phyloP scores from a whole-genome alignment of 2,329 filamentous ascomycete species.

The Trichophyton simii region DNA sequence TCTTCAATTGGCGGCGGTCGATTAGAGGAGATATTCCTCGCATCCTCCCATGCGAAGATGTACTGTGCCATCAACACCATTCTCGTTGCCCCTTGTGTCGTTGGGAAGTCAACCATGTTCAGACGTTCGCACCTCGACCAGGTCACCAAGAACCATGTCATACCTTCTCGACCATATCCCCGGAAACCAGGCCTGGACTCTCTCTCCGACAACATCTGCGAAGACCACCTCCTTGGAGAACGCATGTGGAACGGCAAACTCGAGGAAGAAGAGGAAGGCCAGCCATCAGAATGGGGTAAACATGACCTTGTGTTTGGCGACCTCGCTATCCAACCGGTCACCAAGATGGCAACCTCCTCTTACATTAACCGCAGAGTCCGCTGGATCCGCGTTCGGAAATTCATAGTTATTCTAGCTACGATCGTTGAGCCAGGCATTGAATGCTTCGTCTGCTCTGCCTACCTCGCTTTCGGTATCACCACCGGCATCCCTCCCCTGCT shows the following conservation, averaged over 20 bases:
- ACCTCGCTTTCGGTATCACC: slow-evolving; percentile 67
- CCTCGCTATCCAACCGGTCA: slow-evolving; percentile 79
- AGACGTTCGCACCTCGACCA: slow-evolving; percentile 76
- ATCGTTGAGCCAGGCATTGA: slow-evolving; percentile 89
- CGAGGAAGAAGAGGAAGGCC: slow-evolving; percentile 27
- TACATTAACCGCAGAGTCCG: slow-evolving; percentile 72
- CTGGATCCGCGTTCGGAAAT: slow-evolving; percentile 90
- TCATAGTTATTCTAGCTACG: slow-evolving; percentile 78
- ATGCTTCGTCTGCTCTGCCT: slow-evolving; percentile 67
- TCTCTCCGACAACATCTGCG: slow-evolving; percentile 93
- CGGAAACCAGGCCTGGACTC: slow-evolving; percentile 64
- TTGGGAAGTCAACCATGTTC: slow-evolving; percentile 99
- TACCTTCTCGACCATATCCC: slow-evolving; percentile 25
- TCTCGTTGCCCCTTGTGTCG: slow-evolving; percentile 76
- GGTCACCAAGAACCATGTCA: slow-evolving; percentile 47
- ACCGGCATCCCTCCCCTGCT: slow-evolving; percentile 51
- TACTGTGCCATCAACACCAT: slow-evolving; percentile 96
- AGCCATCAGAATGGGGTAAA: slow-evolving; percentile 46
- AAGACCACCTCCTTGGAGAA: slow-evolving; percentile 92
- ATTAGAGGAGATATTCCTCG: slow-evolving; percentile 89
- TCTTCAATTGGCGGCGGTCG: slow-evolving; percentile 55
- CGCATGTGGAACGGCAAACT: slow-evolving; percentile 57
- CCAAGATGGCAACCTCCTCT: slow-evolving; percentile 60
- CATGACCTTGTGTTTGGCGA: slow-evolving; percentile 79
- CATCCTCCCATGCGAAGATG: slow-evolving; percentile 89